phyloP scores from a whole-genome alignment of 1,139 yeast species.

The Hanseniaspora sp. region DNA sequence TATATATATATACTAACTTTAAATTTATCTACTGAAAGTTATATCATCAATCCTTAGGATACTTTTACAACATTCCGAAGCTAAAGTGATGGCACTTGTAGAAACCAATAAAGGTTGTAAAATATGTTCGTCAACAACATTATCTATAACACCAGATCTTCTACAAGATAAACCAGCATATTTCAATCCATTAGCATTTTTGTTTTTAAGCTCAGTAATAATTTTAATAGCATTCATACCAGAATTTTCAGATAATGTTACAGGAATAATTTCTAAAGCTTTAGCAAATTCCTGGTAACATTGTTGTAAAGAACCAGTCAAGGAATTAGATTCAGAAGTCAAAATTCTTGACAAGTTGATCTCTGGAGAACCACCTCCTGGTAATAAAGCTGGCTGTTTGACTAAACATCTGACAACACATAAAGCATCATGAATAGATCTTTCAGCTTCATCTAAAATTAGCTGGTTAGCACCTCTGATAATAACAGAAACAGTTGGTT shows the following conservation, averaged over 20 bases:
- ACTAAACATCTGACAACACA: slow-evolving; percentile 95
- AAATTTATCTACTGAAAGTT: slow-evolving; percentile 56
- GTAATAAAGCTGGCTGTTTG: slow-evolving; percentile 85
- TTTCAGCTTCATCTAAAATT: slow-evolving; percentile 88
- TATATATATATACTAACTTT: neutral
- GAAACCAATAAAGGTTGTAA: slow-evolving; percentile 92
- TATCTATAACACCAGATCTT: slow-evolving; percentile 81
- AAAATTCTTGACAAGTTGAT: slow-evolving; percentile 79
- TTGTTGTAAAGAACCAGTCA: slow-evolving; percentile 85
- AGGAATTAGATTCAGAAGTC: slow-evolving; percentile 61
- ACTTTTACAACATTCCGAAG: slow-evolving; percentile 92
- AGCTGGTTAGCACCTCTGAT: slow-evolving; percentile 90
- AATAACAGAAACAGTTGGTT: slow-evolving; percentile 75
- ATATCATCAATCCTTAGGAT: slow-evolving; percentile 94
- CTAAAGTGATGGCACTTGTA: slow-evolving; percentile 85
- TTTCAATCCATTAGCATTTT: slow-evolving; percentile 81
- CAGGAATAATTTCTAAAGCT: slow-evolving; percentile 91
- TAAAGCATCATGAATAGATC: slow-evolving; percentile 92
- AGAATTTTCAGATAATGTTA: slow-evolving; percentile 95
- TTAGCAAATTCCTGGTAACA: slow-evolving; percentile 94
- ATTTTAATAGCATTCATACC: slow-evolving; percentile 91
- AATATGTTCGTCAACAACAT: slow-evolving; percentile 81
- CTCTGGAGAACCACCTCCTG: slow-evolving; percentile 99
- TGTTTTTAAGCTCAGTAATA: slow-evolving; percentile 85
- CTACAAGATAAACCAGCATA: slow-evolving; percentile 95